Conservation (phyloP, 2,329 filamentous ascomycete species). For the Apiospora rasikravindrae region DNA sequence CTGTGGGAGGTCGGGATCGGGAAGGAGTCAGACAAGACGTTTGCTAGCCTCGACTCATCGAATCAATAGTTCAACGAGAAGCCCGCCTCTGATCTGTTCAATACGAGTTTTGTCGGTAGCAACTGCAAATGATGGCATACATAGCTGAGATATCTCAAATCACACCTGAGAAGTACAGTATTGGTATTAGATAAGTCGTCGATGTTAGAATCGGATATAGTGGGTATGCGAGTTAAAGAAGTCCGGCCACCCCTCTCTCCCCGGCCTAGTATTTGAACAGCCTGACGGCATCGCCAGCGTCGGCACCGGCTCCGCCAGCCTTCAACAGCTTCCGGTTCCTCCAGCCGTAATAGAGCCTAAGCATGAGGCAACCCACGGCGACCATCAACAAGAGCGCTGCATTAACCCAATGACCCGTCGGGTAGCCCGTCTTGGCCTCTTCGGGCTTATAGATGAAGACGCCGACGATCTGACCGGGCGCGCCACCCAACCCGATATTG, state of each 20-base stretch:
- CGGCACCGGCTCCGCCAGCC: conserved; percentile 33
- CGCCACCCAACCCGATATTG: conserved; percentile 68
- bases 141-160: neutral
- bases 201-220: neutral
- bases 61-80: neutral
- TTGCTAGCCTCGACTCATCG: neutral
- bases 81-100: neutral
- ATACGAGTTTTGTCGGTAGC: neutral
- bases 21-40: neutral
- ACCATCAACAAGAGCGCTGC: conserved; percentile 65
- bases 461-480: conserved; percentile 71
- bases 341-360: conserved; percentile 61
- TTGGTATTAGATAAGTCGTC: neutral
- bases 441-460: conserved; percentile 74
- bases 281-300: conserved; percentile 26
- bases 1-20: neutral
- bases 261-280: conserved; percentile 44
- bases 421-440: conserved; percentile 64
- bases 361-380: conserved; percentile 52
- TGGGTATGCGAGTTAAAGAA: neutral
- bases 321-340: conserved; percentile 44
- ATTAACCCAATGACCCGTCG: conserved; percentile 72
- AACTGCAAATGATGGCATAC: neutral
- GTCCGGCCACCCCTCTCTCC: neutral
- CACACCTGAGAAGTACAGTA: neutral